Evolutionary conservation across 208 protist species (phyloP).

Genomic region (Trypanosoma cruzi): DNA sequence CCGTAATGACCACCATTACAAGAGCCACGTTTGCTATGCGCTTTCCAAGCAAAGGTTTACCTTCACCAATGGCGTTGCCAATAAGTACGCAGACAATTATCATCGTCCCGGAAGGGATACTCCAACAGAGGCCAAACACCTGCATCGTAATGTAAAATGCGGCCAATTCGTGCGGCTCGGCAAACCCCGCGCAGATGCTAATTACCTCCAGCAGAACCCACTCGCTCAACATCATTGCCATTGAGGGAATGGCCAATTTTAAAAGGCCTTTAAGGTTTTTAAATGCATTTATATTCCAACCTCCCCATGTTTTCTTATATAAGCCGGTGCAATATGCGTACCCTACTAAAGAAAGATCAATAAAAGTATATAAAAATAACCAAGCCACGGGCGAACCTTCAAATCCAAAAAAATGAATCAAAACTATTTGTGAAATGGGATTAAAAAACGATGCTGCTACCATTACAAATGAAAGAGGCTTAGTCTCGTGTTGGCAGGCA

Average conservation of each 20-base stretch:
- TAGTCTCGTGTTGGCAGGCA: conserved; percentile 79
- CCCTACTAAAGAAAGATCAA: conserved; percentile 40
- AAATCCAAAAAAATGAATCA: conserved; percentile 78
- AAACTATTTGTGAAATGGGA: conserved; percentile 59
- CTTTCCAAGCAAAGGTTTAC: conserved; percentile 66
- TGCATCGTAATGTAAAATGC: conserved; percentile 83
- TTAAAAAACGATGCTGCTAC: conserved; percentile 57
- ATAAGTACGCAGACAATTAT: conserved; percentile 78
- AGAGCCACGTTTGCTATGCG: conserved; percentile 66
- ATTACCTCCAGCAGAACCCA: conserved; percentile 87
- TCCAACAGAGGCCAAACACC: conserved; percentile 79
- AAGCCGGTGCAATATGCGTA: conserved; percentile 58
- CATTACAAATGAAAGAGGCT: conserved; percentile 71
- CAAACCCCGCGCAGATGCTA: conserved; percentile 65
- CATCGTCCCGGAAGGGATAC: conserved; percentile 70
- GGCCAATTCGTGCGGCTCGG: conserved; percentile 55
- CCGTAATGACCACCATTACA: conserved; percentile 47
- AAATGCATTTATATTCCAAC: conserved; percentile 53
- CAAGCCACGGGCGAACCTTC: conserved; percentile 75
- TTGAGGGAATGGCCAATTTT: conserved; percentile 74
- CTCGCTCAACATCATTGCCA: conserved; percentile 87
- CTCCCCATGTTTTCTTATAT: conserved; percentile 75
- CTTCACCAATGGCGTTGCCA: conserved; percentile 76
- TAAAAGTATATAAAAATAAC: conserved; percentile 65
- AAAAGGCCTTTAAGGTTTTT: conserved; percentile 54